Evolutionary conservation across 2,329 filamentous ascomycete species (phyloP), one percentile per base, ranked within the genome.

Genomic region (Ascochyta koolunga): DNA sequence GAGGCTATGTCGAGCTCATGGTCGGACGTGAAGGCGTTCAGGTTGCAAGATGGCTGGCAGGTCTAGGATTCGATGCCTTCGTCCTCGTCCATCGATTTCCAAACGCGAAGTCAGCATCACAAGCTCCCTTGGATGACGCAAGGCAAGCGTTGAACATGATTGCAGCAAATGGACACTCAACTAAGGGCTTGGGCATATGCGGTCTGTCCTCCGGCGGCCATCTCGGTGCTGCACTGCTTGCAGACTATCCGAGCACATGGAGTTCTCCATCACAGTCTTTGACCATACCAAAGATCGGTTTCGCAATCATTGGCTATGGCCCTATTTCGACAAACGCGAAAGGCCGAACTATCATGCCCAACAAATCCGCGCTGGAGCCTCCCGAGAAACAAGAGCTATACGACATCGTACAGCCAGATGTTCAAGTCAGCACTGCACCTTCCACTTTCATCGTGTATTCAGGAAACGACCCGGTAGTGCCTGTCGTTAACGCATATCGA

Each of bases 321-420:
- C 62, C 60, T 2, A 65, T 65, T 6, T 62, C 56, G 1, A 65
- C 62, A 8, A 65, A 65, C 16, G 60, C 62, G 13, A 57, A 52
- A 18, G 60, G 62, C 1, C 50, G 62, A 9, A 59, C 58, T 7
- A 50, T 64, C 16, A 21, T 65, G 2, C 22, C 40, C 2, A 39
- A 60, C 18, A 65, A 65, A 42, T 35, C 59, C 4, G 31, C 62
- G 9, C 52, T 65, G 9, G 45, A 50, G 7, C 62, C 61, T 2
- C 33, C 33, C 1, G 55, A 64, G 51, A 65, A 65, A 39, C 62
- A 65, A 32, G 56, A 45, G 15, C 45, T 64, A 6, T 64, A 64
- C 13, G 49, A 65, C 27, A 19, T 50, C 2, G 52, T 65, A 32
- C 62, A 65, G 50, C 61, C 61, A 19, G 62, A 64, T 56, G 51